Evolutionary conservation across 2,329 filamentous ascomycete species (phyloP).

Genomic region (Pseudogymnoascus destructans): DNA sequence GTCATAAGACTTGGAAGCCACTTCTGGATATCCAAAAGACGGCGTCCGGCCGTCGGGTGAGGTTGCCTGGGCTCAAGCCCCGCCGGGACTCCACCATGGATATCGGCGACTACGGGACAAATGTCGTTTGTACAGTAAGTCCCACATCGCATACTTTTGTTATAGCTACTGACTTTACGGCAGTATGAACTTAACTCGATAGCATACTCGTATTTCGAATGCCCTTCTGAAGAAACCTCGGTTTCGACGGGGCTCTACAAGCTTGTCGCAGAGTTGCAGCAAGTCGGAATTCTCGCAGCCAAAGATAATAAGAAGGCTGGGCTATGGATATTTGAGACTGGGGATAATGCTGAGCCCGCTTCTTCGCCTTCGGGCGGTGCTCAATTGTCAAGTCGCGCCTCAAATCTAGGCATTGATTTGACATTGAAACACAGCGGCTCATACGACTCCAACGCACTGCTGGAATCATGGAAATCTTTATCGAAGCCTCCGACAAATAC

Average conservation of each 20-base stretch:
- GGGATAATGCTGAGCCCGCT: background rate
- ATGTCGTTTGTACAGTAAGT: slow-evolving; percentile 26
- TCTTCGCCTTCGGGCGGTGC: background rate
- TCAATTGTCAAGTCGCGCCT: background rate
- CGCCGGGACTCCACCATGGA: slow-evolving; percentile 22
- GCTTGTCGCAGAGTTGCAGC: slow-evolving; percentile 22
- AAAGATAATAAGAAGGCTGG: slow-evolving; percentile 6
- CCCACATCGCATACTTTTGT: slow-evolving; percentile 8
- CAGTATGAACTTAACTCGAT: slow-evolving; percentile 25
- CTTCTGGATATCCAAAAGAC: background rate
- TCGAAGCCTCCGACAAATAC: slow-evolving; percentile 1
- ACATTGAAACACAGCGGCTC: slow-evolving; percentile 1
- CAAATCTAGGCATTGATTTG: slow-evolving; percentile 2
- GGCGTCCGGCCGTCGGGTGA: background rate
- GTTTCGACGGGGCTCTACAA: slow-evolving; percentile 15
- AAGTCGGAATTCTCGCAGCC: background rate
- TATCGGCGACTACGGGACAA: slow-evolving; percentile 25
- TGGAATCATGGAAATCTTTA: slow-evolving; percentile 10
- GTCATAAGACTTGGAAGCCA: background rate
- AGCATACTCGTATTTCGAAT: slow-evolving; percentile 25
- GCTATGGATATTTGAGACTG: slow-evolving; percentile 9
- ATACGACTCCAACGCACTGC: slow-evolving; percentile 13
- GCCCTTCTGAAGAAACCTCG: slow-evolving; percentile 11
- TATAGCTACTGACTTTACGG: background rate
- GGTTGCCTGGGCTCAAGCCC: background rate